Evolutionary conservation across 2,329 filamentous ascomycete species (phyloP).

Genomic region (Alternaria sp.): DNA sequence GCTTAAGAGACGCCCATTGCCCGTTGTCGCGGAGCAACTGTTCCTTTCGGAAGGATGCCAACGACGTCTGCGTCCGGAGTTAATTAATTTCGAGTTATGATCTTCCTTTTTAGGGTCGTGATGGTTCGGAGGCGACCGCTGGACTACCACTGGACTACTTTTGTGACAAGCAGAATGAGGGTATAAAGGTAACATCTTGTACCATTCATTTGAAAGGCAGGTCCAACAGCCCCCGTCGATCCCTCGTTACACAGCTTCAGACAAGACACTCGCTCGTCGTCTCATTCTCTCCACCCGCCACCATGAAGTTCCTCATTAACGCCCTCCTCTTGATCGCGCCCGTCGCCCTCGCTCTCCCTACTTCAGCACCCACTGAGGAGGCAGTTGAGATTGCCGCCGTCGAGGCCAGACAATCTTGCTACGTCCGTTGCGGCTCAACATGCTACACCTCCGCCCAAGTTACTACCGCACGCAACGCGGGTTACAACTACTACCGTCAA

Average conservation of each 20-base stretch:
- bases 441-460: constrained; percentile 63
- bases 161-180: not conserved
- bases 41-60: constrained; percentile 24
- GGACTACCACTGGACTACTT: not conserved
- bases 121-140: constrained; percentile 30
- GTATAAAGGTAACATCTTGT: constrained; percentile 16
- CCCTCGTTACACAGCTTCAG: constrained; percentile 12
- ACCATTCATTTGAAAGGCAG: constrained; percentile 4
- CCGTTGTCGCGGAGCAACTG: constrained; percentile 20
- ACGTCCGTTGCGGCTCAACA: constrained; percentile 63
- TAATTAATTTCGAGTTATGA: constrained; percentile 27
- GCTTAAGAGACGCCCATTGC: not conserved
- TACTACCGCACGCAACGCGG: constrained; percentile 60
- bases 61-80: constrained; percentile 6
- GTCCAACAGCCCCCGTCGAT: constrained; percentile 13
- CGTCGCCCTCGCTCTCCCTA: constrained; percentile 32
- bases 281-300: constrained; percentile 3
- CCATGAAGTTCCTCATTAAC: constrained; percentile 32
- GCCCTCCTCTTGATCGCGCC: constrained; percentile 30
- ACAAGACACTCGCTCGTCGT: constrained; percentile 20
- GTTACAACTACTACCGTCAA: constrained; percentile 60
- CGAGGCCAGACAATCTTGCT: constrained; percentile 53
- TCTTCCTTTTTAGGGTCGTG: constrained; percentile 17
- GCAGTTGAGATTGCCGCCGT: constrained; percentile 25
- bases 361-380: constrained; percentile 17